phyloP scores from a whole-genome alignment of 306 rosid genomes.

The Prinsepia uniflora region DNA sequence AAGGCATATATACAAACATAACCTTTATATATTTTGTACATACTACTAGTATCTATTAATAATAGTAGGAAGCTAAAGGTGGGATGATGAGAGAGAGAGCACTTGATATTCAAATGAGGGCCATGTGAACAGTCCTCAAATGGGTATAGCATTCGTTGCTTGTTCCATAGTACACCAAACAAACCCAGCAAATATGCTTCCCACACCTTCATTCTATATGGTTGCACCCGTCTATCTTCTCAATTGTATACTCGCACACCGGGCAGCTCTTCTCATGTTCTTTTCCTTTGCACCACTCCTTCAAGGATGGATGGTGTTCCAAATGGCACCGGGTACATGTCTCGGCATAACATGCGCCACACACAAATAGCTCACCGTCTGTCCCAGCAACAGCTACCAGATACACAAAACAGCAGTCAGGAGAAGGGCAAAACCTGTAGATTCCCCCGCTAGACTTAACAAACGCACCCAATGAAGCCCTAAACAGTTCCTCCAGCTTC shows the following conservation, averaged over 20 bases:
- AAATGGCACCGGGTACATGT: constrained; percentile 82
- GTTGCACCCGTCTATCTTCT: constrained; percentile 91
- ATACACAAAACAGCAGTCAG: constrained; percentile 85
- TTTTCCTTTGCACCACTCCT: constrained; percentile 74
- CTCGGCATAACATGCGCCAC: constrained; percentile 84
- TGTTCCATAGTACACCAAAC: constrained; percentile 50
- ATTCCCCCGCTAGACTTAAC: constrained; percentile 54
- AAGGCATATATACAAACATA: too few relatives aligned
- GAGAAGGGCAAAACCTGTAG: constrained; percentile 84
- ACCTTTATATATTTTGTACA: too few relatives aligned
- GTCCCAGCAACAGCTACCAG: constrained; percentile 47
- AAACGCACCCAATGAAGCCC: constrained; percentile 80
- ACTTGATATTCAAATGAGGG: constrained; percentile 37
- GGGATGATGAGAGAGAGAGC: background rate
- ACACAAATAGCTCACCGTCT: constrained; percentile 56
- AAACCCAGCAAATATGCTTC: constrained; percentile 88
- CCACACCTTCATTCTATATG: constrained; percentile 86
- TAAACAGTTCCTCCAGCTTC: constrained; percentile 82
- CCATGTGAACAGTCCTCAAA: constrained; percentile 56
- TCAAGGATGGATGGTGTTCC: constrained; percentile 88
- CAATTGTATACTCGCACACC: constrained; percentile 57
- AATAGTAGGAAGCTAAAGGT: background rate
- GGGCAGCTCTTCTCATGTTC: constrained; percentile 76
- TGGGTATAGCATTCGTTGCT: constrained; percentile 76
- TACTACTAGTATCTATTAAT: background rate